phyloP scores from a whole-genome alignment of 2,329 filamentous ascomycete genomes.

The Fusarium mundagurra region DNA sequence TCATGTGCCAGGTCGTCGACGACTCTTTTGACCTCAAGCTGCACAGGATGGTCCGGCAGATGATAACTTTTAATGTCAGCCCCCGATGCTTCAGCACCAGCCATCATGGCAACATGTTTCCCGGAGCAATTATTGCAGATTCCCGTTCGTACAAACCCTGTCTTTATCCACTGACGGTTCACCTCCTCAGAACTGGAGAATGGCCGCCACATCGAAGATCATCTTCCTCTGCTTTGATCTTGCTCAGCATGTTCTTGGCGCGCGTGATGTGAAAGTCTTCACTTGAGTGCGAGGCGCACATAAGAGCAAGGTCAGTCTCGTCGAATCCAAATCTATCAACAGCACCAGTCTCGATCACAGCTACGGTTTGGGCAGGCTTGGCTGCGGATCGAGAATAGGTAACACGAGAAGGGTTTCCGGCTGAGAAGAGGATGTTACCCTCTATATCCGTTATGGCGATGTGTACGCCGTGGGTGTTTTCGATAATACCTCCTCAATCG shows the following conservation, averaged over 20 bases:
- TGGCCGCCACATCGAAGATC: conserved; percentile 57
- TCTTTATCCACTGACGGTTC: conserved; percentile 52
- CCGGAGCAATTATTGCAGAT: conserved; percentile 59
- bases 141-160: conserved; percentile 49
- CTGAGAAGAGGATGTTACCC: conserved; percentile 50
- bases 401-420: conserved; percentile 53
- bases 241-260: conserved; percentile 51
- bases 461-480: conserved; percentile 57
- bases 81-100: conserved; percentile 51
- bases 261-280: conserved; percentile 53
- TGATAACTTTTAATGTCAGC: conserved; percentile 49
- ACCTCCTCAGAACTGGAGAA: conserved; percentile 48
- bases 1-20: conserved; percentile 50
- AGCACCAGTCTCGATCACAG: conserved; percentile 54
- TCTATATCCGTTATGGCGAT: conserved; percentile 52
- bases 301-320: conserved; percentile 55
- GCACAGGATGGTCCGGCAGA: conserved; percentile 49
- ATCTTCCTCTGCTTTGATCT: conserved; percentile 45
- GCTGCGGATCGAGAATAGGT: conserved; percentile 57
- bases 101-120: conserved; percentile 60
- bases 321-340: conserved; percentile 50
- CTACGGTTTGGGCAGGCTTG: conserved; percentile 58
- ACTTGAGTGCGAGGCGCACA: conserved; percentile 59
- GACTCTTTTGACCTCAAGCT: conserved; percentile 49
- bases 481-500: conserved; percentile 52